phyloP scores from a whole-genome alignment of 768 basidiomycete species.

The Rossbeevera mucosa region DNA sequence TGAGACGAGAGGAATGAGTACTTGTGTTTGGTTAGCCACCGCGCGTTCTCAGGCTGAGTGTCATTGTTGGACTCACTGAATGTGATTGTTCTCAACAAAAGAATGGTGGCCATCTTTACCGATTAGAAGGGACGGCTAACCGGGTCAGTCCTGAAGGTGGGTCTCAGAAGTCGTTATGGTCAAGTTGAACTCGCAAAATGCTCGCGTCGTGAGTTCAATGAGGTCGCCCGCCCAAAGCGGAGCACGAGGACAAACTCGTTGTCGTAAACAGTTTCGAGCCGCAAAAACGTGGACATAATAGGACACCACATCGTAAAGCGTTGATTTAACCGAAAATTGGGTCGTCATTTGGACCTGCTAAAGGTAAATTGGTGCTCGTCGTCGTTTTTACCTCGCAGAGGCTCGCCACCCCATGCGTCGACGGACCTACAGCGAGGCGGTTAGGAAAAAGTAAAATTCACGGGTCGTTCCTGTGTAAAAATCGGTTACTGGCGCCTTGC shows the following conservation, averaged over 20 bases:
- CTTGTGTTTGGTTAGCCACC: constrained; percentile 5
- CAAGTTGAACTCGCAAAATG: background rate
- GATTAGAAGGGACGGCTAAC: background rate
- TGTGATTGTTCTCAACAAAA: constrained; percentile 17
- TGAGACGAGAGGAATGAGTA: constrained; percentile 12
- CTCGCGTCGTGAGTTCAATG: background rate
- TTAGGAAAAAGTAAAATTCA: background rate
- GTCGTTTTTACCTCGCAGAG: background rate
- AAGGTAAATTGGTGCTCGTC: background rate
- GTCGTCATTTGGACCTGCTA: background rate
- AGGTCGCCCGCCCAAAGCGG: background rate
- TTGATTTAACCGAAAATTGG: background rate
- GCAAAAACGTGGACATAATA: constrained; percentile 10
- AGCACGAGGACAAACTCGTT: background rate
- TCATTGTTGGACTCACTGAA: constrained; percentile 20
- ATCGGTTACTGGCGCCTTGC: background rate
- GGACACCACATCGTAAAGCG: background rate
- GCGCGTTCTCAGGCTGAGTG: background rate
- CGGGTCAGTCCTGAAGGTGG: background rate
- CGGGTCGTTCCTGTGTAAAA: constrained; percentile 6
- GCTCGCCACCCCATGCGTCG: background rate
- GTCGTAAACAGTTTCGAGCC: background rate
- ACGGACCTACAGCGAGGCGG: background rate
- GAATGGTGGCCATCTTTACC: constrained; percentile 21
- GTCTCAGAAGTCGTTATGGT: background rate